Base-by-base conservation (phyloP, 176 grass and related monocot species). In the Phoenix roebelenii region DNA sequence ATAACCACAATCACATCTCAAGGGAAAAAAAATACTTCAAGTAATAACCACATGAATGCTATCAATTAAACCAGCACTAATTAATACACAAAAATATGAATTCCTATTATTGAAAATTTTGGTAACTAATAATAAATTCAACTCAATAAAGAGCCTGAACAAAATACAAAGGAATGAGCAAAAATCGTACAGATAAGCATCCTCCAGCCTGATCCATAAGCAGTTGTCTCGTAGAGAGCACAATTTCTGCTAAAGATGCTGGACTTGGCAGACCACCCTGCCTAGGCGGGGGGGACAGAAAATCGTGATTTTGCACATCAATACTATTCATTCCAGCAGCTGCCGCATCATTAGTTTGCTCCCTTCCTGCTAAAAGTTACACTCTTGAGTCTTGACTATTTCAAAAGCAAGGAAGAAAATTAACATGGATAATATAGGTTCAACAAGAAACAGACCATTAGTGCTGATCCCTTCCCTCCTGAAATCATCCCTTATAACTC, bases 401-500 rank as follows among this genome's bases (percentile, higher is more conserved):
- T 22, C 17, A 55, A 25, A 67, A 39, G 25, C 5, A 9, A 44
- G 56, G 28, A 56, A 56, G 14, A 12, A 9, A 44, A 44, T 44
- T 44, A 12, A 9, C 12, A 9, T 44, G 35, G 35, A 44, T 14
- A 2, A 44, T 3, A 44, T 35, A 35, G 5, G 3, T 32, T 24
- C 18, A 10, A 18, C 22, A 67, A 29, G 51, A 67, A 54, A 29
- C 26, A 10, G 4, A 88, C 87, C 81, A 82, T 72, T 75, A 29
- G 29, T 54, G 76, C 73, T 72, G 61, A 81, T 79, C 7, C 93
- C 93, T 73, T 86, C 84, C 57, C 78, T 92, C 69, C 81, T 71
- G 73, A 92, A 98, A 53, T 76, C 86, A 63, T 92, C 87, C 50
- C 68, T 80, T 84, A 98, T 79, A 72, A 92, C 83, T 22, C 85